phyloP scores from a whole-genome alignment of 139 green algal genomes.

The Volvox africanus region DNA sequence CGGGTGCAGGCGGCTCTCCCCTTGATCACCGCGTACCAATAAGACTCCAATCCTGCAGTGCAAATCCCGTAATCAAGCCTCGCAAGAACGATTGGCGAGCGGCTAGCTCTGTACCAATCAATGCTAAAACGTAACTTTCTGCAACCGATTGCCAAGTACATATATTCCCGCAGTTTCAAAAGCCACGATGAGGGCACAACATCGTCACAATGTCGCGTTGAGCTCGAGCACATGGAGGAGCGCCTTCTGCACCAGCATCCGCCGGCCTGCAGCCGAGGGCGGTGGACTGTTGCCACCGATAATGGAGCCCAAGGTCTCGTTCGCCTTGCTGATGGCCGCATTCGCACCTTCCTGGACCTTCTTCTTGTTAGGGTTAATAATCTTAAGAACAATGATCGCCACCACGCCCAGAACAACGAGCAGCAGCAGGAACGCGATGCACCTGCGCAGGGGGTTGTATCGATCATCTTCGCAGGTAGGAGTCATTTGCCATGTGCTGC shows the following conservation, averaged over 20 bases:
- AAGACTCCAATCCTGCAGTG: too few relatives aligned
- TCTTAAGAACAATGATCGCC: conserved; percentile 77
- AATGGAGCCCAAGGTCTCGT: neutral
- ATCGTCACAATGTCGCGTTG: conserved; percentile 25
- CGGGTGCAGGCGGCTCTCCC: too few relatives aligned
- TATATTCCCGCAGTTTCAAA: too few relatives aligned
- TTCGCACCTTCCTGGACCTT: conserved; percentile 41
- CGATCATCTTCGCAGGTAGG: too few relatives aligned
- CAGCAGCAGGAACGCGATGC: conserved; percentile 85
- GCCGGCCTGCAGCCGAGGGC: neutral
- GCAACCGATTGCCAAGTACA: too few relatives aligned
- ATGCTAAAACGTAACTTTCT: too few relatives aligned
- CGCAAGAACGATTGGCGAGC: too few relatives aligned
- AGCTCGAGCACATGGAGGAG: conserved; percentile 10
- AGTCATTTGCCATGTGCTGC: too few relatives aligned
- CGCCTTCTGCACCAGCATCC: neutral
- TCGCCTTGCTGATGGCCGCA: neutral
- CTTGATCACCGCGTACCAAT: too few relatives aligned
- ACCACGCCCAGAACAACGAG: conserved; percentile 78
- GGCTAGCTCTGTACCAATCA: too few relatives aligned
- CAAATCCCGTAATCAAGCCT: too few relatives aligned
- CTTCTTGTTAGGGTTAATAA: conserved; percentile 73
- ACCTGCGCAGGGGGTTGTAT: conserved; percentile 62
- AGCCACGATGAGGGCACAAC: neutral
- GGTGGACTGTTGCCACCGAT: neutral